These are phyloP conservation scores for Aurifilum marmelostoma DNA, from an alignment of 2,329 filamentous ascomycete species.

Conservation along the genomic window DNA sequence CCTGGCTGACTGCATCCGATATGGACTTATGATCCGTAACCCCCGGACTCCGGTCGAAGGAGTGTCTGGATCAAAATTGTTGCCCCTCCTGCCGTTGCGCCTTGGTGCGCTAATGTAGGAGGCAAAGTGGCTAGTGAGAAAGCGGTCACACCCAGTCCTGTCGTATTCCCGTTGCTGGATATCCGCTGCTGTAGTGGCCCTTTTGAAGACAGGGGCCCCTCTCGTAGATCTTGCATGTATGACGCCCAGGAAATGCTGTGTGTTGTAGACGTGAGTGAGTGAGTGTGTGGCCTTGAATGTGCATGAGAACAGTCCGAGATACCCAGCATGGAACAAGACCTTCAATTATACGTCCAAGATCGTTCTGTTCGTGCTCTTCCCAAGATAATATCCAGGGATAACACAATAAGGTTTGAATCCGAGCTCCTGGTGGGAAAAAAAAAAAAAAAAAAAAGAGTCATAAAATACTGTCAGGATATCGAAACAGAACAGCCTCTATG, in stretches of 20 bases:
- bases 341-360: background rate
- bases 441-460: background rate
- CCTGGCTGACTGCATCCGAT: background rate
- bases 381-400: background rate
- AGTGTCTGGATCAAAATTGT: background rate
- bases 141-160: background rate
- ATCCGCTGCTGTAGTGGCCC: background rate
- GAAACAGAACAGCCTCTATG: background rate
- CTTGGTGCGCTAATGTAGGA: background rate
- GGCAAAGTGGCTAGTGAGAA: background rate
- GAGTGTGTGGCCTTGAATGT: too few relatives aligned
- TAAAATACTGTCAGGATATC: too few relatives aligned
- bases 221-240: background rate
- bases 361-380: background rate
- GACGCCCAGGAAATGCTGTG: background rate
- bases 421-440: background rate
- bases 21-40: background rate
- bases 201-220: background rate
- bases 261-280: background rate
- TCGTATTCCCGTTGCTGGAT: background rate
- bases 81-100: background rate
- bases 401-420: background rate
- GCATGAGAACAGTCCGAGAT: too few relatives aligned
- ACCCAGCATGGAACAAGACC: too few relatives aligned
- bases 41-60: background rate